Base-by-base conservation (phyloP, 257 asterid species). In the Gynochthodes officinalis region DNA sequence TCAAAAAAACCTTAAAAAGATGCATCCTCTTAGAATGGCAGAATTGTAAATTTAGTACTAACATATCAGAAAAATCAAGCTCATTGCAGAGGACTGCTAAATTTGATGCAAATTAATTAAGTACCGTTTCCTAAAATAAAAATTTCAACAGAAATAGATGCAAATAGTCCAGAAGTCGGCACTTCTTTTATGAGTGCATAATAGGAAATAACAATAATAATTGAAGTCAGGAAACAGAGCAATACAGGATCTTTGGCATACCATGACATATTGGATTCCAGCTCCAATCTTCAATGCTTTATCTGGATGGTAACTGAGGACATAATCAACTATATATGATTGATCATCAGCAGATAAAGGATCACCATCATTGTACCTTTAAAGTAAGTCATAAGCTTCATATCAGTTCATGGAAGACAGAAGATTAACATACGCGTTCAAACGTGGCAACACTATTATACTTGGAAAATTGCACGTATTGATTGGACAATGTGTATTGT, bases 321-420 rank as follows among this genome's bases (percentile, higher is more conserved):
- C 97, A 43, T 90, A 81, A 16, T 91, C 95, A 9, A 86, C 65
- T 2, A 94, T 77, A 80, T 79, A 94, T 30, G 84, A 84, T 83
- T 94, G 97, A 83, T 94, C 99, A 33, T 91, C 97, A 28, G 84
- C 79, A 16, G 96, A 76, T 73, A 94, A 69, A 59, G 92, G 95
- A 78, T 91, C 96, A 28, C 96, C 97, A 72, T 91, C 96, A 67
- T 80, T 91, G 89, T 85, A 86, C 90, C 98, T 93, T 72, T 84
- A 78, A 40, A 25, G 61, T 71, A 77, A 50, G 72, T 13, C 28
- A 32, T 21, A 69, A 54, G 33, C 33, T 33, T 50, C 30, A 39
- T 42, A 65, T 52, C 73, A 55, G 30, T 30, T 40, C 25, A 32
- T 7, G 23, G 33, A 2, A 44, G 40, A 49, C 25, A 44, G 35